A percentile compares a stretch with the other conserved stretches of the same genome.
Evolutionary conservation across 345 rosid species (phyloP).

Genomic region (Corymbia maculata): DNA sequence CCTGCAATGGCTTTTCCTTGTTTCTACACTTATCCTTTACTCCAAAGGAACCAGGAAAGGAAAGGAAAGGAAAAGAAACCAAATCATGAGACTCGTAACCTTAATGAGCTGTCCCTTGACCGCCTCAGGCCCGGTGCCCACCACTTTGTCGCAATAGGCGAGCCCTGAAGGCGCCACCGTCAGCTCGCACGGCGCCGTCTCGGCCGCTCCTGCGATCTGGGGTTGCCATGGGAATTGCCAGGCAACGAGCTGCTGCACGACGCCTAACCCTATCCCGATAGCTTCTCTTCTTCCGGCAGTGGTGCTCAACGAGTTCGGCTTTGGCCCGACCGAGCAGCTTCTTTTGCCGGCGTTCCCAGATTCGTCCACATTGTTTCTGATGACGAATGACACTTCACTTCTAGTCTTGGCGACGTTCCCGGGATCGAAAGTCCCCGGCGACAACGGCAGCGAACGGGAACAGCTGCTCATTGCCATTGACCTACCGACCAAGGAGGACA

Average conservation of each 20-base stretch:
- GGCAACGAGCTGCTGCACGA: constrained; percentile 22
- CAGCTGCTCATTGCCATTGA: neutral
- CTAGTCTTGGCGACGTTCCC: neutral
- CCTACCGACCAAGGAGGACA: neutral
- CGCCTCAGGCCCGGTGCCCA: constrained; percentile 75
- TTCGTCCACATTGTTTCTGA: neutral
- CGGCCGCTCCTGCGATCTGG: constrained; percentile 23
- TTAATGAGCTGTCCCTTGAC: constrained; percentile 77
- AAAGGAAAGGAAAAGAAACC: neutral
- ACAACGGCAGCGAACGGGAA: neutral
- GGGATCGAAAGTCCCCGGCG: neutral
- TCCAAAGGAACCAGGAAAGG: neutral
- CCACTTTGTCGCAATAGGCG: constrained; percentile 68
- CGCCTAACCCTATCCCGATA: constrained; percentile 20
- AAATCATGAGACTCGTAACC: constrained; percentile 15
- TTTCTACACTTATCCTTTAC: neutral
- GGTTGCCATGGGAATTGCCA: constrained; percentile 11
- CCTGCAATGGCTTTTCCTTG: constrained; percentile 16
- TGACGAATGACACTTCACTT: neutral
- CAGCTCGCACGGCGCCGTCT: constrained; percentile 44
- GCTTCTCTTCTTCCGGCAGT: constrained; percentile 49
- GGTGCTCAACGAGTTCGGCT: neutral
- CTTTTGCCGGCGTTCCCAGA: neutral
- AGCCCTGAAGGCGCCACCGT: constrained; percentile 80
- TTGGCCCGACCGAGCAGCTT: neutral